Percentiles rank a stretch among this genome's conserved stretches.
Conservation (phyloP, 768 basidiomycete species). For the Lactifluus echinatus region DNA sequence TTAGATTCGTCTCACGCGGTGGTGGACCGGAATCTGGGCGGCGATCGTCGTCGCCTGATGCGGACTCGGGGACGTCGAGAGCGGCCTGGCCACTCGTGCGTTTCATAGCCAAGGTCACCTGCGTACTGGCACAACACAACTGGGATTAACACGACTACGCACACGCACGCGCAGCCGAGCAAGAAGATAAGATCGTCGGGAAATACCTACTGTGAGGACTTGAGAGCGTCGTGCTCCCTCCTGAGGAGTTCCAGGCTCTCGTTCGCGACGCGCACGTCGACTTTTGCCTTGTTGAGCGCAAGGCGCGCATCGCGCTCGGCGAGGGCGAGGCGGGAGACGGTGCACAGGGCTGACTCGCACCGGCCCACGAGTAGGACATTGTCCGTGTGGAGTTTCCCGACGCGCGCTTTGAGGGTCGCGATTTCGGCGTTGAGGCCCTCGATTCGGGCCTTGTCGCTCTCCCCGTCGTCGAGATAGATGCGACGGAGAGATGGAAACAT, state of each 20-base stretch:
- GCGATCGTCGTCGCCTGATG: too few relatives aligned
- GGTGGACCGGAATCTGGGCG: not conserved
- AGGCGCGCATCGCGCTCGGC: slow-evolving; percentile 10
- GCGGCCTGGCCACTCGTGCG: slow-evolving; percentile 6
- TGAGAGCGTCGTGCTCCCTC: not conserved
- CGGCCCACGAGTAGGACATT: slow-evolving; percentile 12
- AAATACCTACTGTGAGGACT: not conserved
- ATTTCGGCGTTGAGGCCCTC: slow-evolving; percentile 3
- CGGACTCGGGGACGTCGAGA: not conserved
- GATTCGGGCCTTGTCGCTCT: not conserved
- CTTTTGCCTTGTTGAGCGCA: not conserved
- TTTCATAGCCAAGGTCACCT: not conserved
- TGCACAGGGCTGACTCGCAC: not conserved
- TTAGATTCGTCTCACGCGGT: too few relatives aligned
- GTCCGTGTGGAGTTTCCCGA: slow-evolving; percentile 8
- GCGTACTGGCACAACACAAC: not conserved
- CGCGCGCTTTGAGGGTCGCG: not conserved
- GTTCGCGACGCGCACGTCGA: not conserved
- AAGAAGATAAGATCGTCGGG: too few relatives aligned
- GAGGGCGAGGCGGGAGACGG: not conserved
- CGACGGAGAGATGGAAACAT: slow-evolving; percentile 13
- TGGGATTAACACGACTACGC: too few relatives aligned
- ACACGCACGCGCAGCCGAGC: too few relatives aligned
- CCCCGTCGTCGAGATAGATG: slow-evolving; percentile 1
- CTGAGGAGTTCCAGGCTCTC: not conserved